These are phyloP conservation scores for Botryotinia narcissicola DNA, from an alignment of 2,329 filamentous ascomycete species.

Conservation along the genomic window DNA sequence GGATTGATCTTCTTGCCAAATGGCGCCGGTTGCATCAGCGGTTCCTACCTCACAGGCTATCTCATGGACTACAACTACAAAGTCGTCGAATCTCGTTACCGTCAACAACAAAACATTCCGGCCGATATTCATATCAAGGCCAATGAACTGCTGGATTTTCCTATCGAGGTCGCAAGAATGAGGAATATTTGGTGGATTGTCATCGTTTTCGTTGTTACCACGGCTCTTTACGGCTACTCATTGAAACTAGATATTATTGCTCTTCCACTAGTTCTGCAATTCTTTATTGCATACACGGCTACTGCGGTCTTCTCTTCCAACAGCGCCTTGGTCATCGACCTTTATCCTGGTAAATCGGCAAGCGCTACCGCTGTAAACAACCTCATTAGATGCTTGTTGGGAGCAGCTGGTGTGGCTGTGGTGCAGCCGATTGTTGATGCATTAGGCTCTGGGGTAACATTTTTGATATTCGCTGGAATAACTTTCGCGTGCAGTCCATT, in stretches of 20 bases:
- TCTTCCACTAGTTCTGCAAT: slow-evolving; percentile 26
- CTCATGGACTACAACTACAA: slow-evolving; percentile 44
- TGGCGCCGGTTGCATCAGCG: slow-evolving; percentile 32
- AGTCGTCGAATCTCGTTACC: slow-evolving; percentile 33
- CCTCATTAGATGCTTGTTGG: slow-evolving; percentile 21
- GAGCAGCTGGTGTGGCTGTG: slow-evolving; percentile 16
- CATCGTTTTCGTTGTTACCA: slow-evolving; percentile 41
- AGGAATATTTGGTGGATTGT: slow-evolving; percentile 41
- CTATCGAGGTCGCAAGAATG: slow-evolving; percentile 42
- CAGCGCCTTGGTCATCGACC: slow-evolving; percentile 25
- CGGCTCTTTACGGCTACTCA: slow-evolving; percentile 34
- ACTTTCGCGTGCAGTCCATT: slow-evolving; percentile 9
- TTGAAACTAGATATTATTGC: slow-evolving; percentile 1
- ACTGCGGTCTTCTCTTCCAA: slow-evolving; percentile 31
- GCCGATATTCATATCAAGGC: slow-evolving; percentile 30
- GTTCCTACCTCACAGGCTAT: slow-evolving; percentile 42
- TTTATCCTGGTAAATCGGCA: slow-evolving; percentile 21
- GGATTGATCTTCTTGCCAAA: slow-evolving; percentile 33
- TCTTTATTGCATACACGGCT: slow-evolving; percentile 32
- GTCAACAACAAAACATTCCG: slow-evolving; percentile 34
- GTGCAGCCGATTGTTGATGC: slow-evolving; percentile 15
- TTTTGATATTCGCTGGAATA: slow-evolving; percentile 1
- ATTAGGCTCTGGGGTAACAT: slow-evolving; percentile 15
- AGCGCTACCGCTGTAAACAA: slow-evolving; percentile 24
- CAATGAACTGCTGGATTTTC: slow-evolving; percentile 42